These are phyloP conservation scores for Fistulifera solaris DNA, from an alignment of 108 stramenopile species.

Conservation along the genomic window DNA sequence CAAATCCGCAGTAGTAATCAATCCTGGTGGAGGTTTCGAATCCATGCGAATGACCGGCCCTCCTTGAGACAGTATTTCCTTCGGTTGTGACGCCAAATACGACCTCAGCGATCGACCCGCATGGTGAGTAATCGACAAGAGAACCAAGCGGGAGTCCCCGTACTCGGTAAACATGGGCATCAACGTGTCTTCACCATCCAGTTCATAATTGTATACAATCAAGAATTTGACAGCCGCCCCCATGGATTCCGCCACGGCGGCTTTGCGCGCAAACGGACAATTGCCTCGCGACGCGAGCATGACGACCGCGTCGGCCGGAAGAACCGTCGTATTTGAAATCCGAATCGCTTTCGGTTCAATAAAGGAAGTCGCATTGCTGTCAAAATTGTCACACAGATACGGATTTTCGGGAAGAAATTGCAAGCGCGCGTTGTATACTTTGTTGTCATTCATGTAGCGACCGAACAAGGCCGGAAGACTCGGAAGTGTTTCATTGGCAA, in stretches of 20 bases:
- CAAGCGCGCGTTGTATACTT: slow-evolving; percentile 4
- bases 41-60: slow-evolving; percentile 5
- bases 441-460: background rate
- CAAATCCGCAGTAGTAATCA: slow-evolving; percentile 7
- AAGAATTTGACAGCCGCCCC: slow-evolving; percentile 1
- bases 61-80: background rate
- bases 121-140: slow-evolving; percentile 6
- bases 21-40: slow-evolving; percentile 2
- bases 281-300: slow-evolving; percentile 8
- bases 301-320: background rate
- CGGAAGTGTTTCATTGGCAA: slow-evolving; percentile 6
- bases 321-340: background rate
- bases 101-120: slow-evolving; percentile 2
- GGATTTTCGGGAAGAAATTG: slow-evolving; percentile 9
- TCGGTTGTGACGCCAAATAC: slow-evolving; percentile 1
- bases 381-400: slow-evolving; percentile 3
- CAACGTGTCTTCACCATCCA: slow-evolving; percentile 6
- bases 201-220: slow-evolving; percentile 10
- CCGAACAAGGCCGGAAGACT: slow-evolving; percentile 9
- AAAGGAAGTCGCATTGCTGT: background rate
- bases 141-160: slow-evolving; percentile 5
- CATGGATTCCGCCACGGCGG: slow-evolving; percentile 5
- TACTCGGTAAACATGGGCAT: slow-evolving; percentile 15
- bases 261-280: slow-evolving; percentile 10
- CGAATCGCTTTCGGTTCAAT: background rate